Evolutionary conservation across 129 eudicot genomes (phyloP).

Genomic region (Flaveria brownii): DNA sequence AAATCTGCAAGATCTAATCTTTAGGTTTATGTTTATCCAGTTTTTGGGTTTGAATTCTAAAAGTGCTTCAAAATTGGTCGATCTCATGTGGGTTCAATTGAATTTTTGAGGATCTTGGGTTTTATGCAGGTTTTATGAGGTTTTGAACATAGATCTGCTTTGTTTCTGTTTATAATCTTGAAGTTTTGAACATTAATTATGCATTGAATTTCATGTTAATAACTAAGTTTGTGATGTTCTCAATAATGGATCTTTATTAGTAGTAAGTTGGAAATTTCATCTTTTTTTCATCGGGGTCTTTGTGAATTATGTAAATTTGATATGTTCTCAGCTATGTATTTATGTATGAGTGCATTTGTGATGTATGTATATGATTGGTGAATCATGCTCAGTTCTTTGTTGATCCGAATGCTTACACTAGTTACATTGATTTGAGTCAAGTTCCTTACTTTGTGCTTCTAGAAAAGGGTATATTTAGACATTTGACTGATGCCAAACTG

Average conservation of each 20-base stretch:
- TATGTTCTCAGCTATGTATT: not conserved
- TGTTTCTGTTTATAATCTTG: not conserved
- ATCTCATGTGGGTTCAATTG: not conserved
- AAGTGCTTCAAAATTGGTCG: not conserved
- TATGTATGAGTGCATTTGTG: not conserved
- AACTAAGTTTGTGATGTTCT: not conserved
- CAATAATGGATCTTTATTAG: not conserved
- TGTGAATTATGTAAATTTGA: not conserved
- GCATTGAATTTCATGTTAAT: not conserved
- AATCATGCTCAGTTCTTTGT: not conserved
- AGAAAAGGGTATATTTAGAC: not conserved
- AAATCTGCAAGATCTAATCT: not conserved
- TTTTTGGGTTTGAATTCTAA: too few species aligned
- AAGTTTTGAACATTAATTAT: not conserved
- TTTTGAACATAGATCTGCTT: not conserved
- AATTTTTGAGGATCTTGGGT: not conserved
- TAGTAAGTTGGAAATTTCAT: not conserved
- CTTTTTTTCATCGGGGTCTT: not conserved
- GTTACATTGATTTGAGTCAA: not conserved
- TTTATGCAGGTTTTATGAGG: slow-evolving; percentile 2
- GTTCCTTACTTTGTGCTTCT: not conserved
- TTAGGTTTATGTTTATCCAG: not conserved
- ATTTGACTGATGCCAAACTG: not conserved
- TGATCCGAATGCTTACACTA: not conserved
- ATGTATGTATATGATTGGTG: not conserved